These are phyloP conservation scores for Conringia planisiliqua DNA, from an alignment of 345 rosid species.

Conservation along the genomic window DNA sequence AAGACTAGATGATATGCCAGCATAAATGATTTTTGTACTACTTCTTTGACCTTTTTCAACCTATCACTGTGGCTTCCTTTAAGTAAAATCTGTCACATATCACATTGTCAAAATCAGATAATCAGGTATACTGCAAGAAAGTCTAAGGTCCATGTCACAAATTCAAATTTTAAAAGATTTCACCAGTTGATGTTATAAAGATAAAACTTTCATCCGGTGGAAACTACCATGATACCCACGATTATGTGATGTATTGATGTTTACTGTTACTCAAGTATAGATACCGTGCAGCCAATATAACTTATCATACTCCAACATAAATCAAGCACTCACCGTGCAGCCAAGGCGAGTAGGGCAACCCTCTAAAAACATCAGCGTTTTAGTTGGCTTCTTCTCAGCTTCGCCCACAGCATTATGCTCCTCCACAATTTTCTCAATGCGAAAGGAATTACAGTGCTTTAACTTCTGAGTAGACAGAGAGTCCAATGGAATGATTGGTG, in stretches of 20 bases:
- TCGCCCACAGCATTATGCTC: slow-evolving; percentile 65
- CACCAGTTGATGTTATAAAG: neutral
- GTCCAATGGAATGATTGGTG: slow-evolving; percentile 56
- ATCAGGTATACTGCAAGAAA: slow-evolving; percentile 9
- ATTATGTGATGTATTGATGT: neutral
- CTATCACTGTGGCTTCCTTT: slow-evolving; percentile 81
- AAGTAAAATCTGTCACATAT: slow-evolving; percentile 66
- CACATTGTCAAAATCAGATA: slow-evolving; percentile 23
- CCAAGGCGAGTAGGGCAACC: slow-evolving; percentile 80
- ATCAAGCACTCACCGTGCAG: slow-evolving; percentile 73
- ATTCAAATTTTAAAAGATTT: neutral
- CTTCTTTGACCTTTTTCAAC: slow-evolving; percentile 79
- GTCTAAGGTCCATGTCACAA: neutral
- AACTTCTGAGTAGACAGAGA: slow-evolving; percentile 53
- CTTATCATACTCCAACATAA: neutral
- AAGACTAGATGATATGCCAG: slow-evolving; percentile 83
- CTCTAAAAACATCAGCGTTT: slow-evolving; percentile 89
- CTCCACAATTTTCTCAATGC: slow-evolving; percentile 72
- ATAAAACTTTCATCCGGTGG: neutral
- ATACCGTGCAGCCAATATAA: neutral
- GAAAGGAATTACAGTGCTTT: slow-evolving; percentile 80
- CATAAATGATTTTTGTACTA: slow-evolving; percentile 60
- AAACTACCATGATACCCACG: neutral
- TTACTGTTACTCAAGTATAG: neutral
- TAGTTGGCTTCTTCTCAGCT: slow-evolving; percentile 72